Evolutionary conservation across 495 filamentous ascomycete genomes (phyloP).

Genomic region (Articulospora tetracladia): DNA sequence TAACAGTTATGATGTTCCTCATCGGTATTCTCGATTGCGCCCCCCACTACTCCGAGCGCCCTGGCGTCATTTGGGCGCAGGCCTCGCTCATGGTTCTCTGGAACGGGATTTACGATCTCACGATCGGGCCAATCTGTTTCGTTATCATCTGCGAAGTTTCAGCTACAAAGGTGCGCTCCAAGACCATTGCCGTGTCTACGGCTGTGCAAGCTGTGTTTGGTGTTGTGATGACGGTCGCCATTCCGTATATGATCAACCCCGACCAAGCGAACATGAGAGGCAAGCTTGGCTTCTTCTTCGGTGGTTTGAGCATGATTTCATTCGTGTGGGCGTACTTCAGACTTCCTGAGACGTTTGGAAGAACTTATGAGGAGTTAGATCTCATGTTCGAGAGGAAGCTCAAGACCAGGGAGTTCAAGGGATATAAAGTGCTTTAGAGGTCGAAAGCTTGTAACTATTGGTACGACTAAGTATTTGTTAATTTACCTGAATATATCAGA

Average conservation of each 20-base stretch:
- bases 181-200: slow-evolving; percentile 38
- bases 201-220: slow-evolving; percentile 46
- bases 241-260: slow-evolving; percentile 70
- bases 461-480: too few species aligned
- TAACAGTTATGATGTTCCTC: slow-evolving; percentile 30
- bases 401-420: slow-evolving; percentile 59
- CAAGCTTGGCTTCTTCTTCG: slow-evolving; percentile 68
- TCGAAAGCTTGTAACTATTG: too few species aligned
- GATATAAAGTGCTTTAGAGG: slow-evolving; percentile 6
- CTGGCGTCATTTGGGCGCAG: slow-evolving; percentile 41
- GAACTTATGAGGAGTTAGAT: slow-evolving; percentile 70
- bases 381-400: slow-evolving; percentile 61
- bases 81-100: slow-evolving; percentile 50
- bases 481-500: too few species aligned
- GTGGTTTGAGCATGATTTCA: slow-evolving; percentile 60
- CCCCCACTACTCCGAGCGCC: background rate
- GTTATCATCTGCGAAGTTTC: slow-evolving; percentile 56
- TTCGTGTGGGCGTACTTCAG: slow-evolving; percentile 70
- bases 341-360: slow-evolving; percentile 64
- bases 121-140: slow-evolving; percentile 55
- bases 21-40: slow-evolving; percentile 29
- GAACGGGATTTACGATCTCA: slow-evolving; percentile 50
- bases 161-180: slow-evolving; percentile 47
- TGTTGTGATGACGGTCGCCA: slow-evolving; percentile 64
- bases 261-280: slow-evolving; percentile 67